phyloP scores from a whole-genome alignment of 805 yeast genomes.

The Jamesozyma rosinii region DNA sequence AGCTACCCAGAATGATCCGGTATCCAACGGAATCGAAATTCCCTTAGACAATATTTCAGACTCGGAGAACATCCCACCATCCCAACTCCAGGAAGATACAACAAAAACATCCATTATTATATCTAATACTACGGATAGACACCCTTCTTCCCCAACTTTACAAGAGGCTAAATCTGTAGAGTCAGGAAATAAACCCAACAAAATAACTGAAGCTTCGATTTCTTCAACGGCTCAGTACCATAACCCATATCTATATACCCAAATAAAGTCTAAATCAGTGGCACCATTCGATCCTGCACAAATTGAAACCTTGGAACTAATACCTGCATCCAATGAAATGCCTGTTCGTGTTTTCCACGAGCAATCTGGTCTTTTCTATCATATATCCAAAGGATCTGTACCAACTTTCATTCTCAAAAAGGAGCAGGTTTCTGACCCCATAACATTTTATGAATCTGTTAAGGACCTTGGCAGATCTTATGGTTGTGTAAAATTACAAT shows the following conservation, averaged over 20 bases:
- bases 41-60: no score
- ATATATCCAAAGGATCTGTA: constrained; percentile 13
- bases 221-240: neutral
- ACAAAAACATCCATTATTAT: no score
- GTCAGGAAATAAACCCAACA: constrained; percentile 9
- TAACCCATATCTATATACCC: constrained; percentile 8
- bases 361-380: constrained; percentile 14
- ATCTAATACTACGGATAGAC: no score
- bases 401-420: constrained; percentile 15
- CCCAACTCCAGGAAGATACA: no score
- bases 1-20: neutral
- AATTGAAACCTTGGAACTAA: constrained; percentile 5
- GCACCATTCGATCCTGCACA: constrained; percentile 13
- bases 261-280: constrained; percentile 10
- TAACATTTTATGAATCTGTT: constrained; percentile 16
- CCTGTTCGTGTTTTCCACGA: constrained; percentile 10
- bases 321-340: neutral
- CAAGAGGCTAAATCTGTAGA: neutral
- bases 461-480: constrained; percentile 19
- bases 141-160: neutral
- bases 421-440: constrained; percentile 14
- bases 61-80: no score
- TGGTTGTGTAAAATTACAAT: constrained; percentile 19
- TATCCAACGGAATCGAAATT: neutral
- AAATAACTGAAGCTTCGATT: constrained; percentile 1